Evolutionary conservation across 768 basidiomycete species (phyloP).

Genomic region (Xerocomellus amylosporus): DNA sequence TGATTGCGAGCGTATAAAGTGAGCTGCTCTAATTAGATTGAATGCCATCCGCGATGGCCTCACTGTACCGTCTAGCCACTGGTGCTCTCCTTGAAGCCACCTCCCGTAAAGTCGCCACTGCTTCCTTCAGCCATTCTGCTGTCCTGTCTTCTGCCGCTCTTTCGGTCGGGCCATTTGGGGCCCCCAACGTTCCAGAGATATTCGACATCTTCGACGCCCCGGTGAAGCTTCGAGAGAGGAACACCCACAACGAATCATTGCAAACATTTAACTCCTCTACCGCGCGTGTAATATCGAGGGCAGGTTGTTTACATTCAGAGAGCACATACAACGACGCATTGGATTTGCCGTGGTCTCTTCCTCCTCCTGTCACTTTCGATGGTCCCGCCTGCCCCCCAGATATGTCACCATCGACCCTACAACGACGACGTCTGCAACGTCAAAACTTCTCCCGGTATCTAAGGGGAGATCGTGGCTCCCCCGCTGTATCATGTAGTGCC

Average conservation of each 20-base stretch:
- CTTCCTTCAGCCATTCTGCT: constrained; percentile 16
- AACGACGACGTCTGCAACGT: constrained; percentile 12
- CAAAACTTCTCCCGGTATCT: background rate
- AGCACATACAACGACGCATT: constrained; percentile 8
- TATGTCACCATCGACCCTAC: constrained; percentile 13
- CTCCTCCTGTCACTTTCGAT: constrained; percentile 46
- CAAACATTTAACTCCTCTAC: constrained; percentile 2
- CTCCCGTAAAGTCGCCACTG: constrained; percentile 9
- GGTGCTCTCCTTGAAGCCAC: constrained; percentile 3
- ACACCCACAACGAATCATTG: constrained; percentile 22
- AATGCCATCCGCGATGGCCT: constrained; percentile 13
- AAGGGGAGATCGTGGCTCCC: constrained; percentile 4
- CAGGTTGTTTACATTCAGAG: constrained; percentile 1
- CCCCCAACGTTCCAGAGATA: constrained; percentile 32
- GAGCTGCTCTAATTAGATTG: background rate
- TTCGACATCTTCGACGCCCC: constrained; percentile 56
- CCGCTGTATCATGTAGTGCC: constrained; percentile 4
- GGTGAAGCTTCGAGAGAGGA: constrained; percentile 37
- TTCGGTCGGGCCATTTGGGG: background rate
- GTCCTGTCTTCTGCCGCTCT: constrained; percentile 7
- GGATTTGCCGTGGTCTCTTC: constrained; percentile 34
- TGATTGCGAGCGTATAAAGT: constrained; percentile 20
- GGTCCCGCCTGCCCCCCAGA: constrained; percentile 44
- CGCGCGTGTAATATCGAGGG: constrained; percentile 6
- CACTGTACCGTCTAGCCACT: constrained; percentile 7